Conservation (phyloP, 2,329 filamentous ascomycete genomes). For the Penicillium sp. region DNA sequence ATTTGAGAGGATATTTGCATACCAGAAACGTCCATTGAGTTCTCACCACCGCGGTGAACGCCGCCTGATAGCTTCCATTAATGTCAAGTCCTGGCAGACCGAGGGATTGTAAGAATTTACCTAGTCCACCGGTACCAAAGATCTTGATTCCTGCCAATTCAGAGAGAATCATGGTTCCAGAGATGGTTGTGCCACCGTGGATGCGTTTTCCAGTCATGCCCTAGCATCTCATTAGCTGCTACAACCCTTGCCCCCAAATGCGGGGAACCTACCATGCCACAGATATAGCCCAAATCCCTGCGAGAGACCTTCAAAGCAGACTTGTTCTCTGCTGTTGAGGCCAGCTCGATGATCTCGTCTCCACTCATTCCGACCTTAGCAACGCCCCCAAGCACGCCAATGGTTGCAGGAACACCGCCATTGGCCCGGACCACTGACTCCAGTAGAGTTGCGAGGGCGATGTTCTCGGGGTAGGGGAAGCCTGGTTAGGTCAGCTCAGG, state of each 20-base stretch:
- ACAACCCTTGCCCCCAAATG: background rate
- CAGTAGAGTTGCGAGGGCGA: conserved; percentile 76
- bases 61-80: conserved; percentile 57
- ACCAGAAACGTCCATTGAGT: conserved; percentile 83
- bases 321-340: conserved; percentile 66
- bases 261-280: conserved; percentile 66
- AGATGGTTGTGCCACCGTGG: conserved; percentile 90
- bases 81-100: conserved; percentile 17
- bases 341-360: conserved; percentile 73
- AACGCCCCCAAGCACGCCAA: conserved; percentile 82
- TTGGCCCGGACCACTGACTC: conserved; percentile 79
- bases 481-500: conserved; percentile 45
- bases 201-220: conserved; percentile 68
- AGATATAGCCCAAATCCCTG: conserved; percentile 81
- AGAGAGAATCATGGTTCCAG: conserved; percentile 90
- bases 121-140: conserved; percentile 92
- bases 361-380: conserved; percentile 77
- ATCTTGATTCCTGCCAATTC: conserved; percentile 85
- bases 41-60: conserved; percentile 86
- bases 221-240: conserved; percentile 41
- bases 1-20: conserved; percentile 10
- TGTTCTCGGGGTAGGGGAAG: conserved; percentile 72
- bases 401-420: conserved; percentile 86
- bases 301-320: conserved; percentile 81
- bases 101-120: conserved; percentile 29